Evolutionary conservation across 345 rosid species (phyloP).

Genomic region (Salix purpurea): DNA sequence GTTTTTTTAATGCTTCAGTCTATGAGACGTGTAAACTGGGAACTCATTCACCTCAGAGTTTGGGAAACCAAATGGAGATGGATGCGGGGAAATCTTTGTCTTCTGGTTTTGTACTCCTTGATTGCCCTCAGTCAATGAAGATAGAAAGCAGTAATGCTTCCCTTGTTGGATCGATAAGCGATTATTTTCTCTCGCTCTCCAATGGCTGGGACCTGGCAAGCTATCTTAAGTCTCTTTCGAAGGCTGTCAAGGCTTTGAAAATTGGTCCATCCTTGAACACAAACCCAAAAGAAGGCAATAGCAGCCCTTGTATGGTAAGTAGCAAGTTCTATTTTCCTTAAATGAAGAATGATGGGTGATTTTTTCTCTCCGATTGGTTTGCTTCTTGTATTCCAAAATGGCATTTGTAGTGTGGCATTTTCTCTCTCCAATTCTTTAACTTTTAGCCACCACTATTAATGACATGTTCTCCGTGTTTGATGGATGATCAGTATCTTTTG

Average conservation of each 20-base stretch:
- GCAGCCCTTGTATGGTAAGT: conserved; percentile 74
- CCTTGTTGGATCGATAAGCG: conserved; percentile 93
- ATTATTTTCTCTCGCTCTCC: conserved; percentile 92
- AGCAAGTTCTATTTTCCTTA: background rate
- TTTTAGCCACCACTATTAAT: background rate
- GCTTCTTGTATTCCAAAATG: background rate
- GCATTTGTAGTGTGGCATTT: background rate
- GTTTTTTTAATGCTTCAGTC: conserved; percentile 37
- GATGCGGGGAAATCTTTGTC: conserved; percentile 64
- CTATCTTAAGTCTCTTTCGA: conserved; percentile 91
- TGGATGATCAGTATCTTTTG: background rate
- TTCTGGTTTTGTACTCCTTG: conserved; percentile 82
- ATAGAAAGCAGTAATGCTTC: conserved; percentile 90
- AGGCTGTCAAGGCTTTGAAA: conserved; percentile 77
- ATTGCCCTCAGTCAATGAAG: conserved; percentile 98
- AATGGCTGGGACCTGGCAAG: conserved; percentile 96
- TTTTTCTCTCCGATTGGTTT: background rate
- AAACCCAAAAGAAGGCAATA: conserved; percentile 82
- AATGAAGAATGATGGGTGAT: background rate
- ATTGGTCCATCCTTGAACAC: conserved; percentile 53
- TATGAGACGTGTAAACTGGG: conserved; percentile 94
- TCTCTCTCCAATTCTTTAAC: background rate
- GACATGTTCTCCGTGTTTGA: background rate
- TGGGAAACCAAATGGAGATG: conserved; percentile 79
- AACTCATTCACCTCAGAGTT: conserved; percentile 77